These are phyloP conservation scores for Eimeria praecox DNA, from an alignment of 169 alveolate genomes.

Conservation along the genomic window DNA sequence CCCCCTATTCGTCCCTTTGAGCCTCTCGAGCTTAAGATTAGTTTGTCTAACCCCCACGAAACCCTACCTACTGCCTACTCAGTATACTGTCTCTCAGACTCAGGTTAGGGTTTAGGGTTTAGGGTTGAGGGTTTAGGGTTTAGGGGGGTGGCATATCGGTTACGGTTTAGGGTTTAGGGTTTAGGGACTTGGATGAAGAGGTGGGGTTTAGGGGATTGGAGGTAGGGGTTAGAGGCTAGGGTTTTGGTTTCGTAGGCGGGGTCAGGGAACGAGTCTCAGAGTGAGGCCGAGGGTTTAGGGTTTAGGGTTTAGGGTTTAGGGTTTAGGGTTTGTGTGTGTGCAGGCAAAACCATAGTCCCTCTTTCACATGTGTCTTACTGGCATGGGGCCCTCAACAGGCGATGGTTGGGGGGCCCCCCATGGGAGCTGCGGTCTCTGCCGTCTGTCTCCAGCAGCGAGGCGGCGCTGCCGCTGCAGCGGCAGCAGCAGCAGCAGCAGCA, in stretches of 20 bases:
- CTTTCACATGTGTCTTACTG: constrained; percentile 64
- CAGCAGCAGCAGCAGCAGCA: constrained; percentile 14
- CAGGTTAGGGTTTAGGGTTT: constrained; percentile 48
- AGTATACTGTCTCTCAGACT: constrained; percentile 75
- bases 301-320: not conserved
- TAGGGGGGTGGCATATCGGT: no score
- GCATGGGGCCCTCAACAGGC: constrained; percentile 56
- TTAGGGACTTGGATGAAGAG: no score
- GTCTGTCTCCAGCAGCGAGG: constrained; percentile 2
- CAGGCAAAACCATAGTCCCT: constrained; percentile 57
- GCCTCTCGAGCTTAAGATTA: constrained; percentile 65
- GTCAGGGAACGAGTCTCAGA: no score
- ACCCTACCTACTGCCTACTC: constrained; percentile 76
- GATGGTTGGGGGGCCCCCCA: constrained; percentile 12
- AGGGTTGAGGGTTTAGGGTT: not conserved
- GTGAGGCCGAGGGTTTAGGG: no score
- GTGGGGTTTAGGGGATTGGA: no score
- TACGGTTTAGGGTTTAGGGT: not conserved
- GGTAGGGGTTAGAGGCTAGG: not conserved
- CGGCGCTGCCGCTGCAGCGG: not conserved
- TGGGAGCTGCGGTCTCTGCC: constrained; percentile 6
- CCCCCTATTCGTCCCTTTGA: constrained; percentile 82
- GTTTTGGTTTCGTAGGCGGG: no score
- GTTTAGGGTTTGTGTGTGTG: not conserved
- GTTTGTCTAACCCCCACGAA: constrained; percentile 78